phyloP scores from a whole-genome alignment of 2,329 filamentous ascomycete genomes.

The Aspergillus sp. region DNA sequence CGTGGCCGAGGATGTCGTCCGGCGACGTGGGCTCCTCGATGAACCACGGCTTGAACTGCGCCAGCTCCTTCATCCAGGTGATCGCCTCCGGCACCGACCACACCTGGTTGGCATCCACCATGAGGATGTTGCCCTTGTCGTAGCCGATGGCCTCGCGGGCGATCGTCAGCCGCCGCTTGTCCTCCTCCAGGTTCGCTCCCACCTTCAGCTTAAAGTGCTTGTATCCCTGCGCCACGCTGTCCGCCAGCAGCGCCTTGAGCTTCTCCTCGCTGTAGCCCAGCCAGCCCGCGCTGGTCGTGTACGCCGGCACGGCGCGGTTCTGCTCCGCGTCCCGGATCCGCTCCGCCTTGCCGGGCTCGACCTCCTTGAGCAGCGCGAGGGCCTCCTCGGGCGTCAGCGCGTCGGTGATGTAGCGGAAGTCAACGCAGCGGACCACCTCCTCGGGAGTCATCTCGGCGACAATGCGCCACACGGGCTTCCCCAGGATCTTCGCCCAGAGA shows the following conservation, averaged over 20 bases:
- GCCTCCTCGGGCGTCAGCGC: constrained; percentile 87
- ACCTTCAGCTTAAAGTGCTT: constrained; percentile 91
- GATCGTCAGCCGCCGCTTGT: constrained; percentile 68
- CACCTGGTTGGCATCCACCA: constrained; percentile 90
- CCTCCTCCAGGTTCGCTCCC: constrained; percentile 69
- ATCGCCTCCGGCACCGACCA: constrained; percentile 91
- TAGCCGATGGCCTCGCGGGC: constrained; percentile 78
- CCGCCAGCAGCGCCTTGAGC: constrained; percentile 71
- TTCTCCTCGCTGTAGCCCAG: constrained; percentile 87
- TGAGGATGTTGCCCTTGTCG: constrained; percentile 78
- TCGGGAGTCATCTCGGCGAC: constrained; percentile 87
- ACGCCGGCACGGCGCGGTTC: constrained; percentile 78
- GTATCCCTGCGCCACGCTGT: constrained; percentile 76
- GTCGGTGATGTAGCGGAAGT: constrained; percentile 93
- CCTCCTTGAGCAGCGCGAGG: constrained; percentile 64
- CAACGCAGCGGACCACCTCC: constrained; percentile 83
- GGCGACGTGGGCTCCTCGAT: constrained; percentile 92
- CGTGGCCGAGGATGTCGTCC: constrained; percentile 86
- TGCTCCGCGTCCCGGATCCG: constrained; percentile 72
- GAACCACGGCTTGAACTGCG: constrained; percentile 80
- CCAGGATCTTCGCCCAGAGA: constrained; percentile 84
- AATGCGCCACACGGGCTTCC: constrained; percentile 87
- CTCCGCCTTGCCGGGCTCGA: constrained; percentile 66
- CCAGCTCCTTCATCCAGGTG: constrained; percentile 77
- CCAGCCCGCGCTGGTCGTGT: constrained; percentile 89